These are phyloP conservation scores for Schizosaccharomyces osmophilus DNA, from an alignment of 805 yeast species.

Conservation along the genomic window DNA sequence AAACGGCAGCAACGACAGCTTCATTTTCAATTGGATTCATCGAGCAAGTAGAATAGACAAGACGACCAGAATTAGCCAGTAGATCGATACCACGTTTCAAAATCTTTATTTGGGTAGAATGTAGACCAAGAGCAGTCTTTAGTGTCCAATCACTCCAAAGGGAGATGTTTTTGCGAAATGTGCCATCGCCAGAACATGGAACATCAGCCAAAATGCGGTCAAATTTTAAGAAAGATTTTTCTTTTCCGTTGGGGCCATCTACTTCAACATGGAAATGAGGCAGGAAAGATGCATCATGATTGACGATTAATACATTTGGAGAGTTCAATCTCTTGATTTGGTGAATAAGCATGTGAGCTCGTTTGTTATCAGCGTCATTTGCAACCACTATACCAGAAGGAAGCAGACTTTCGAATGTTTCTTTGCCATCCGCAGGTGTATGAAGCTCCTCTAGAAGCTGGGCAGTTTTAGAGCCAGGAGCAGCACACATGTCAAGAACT, in stretches of 20 bases:
- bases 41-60: slow-evolving; percentile 92
- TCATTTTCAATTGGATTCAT: slow-evolving; percentile 90
- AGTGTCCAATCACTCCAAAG: slow-evolving; percentile 91
- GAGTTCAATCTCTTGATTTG: slow-evolving; percentile 86
- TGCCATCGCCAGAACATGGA: slow-evolving; percentile 97
- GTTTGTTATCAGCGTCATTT: slow-evolving; percentile 80
- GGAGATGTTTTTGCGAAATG: slow-evolving; percentile 87
- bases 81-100: slow-evolving; percentile 74
- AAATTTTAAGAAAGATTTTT: slow-evolving; percentile 33
- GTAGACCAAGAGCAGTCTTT: slow-evolving; percentile 76
- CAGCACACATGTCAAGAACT: slow-evolving; percentile 95
- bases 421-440: slow-evolving; percentile 6
- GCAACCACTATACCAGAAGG: slow-evolving; percentile 84
- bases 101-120: slow-evolving; percentile 68
- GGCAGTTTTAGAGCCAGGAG: slow-evolving; percentile 96
- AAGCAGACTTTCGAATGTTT: slow-evolving; percentile 5
- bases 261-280: slow-evolving; percentile 37
- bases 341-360: slow-evolving; percentile 95
- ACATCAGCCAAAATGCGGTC: slow-evolving; percentile 93
- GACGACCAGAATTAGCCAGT: slow-evolving; percentile 68
- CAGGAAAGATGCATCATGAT: slow-evolving; percentile 90
- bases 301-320: slow-evolving; percentile 76
- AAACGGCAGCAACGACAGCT: slow-evolving; percentile 82
- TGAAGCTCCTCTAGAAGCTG: slow-evolving; percentile 86
- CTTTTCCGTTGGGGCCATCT: background rate